phyloP scores from a whole-genome alignment of 768 basidiomycete genomes.

The Tylopilus rubrobrunneus region DNA sequence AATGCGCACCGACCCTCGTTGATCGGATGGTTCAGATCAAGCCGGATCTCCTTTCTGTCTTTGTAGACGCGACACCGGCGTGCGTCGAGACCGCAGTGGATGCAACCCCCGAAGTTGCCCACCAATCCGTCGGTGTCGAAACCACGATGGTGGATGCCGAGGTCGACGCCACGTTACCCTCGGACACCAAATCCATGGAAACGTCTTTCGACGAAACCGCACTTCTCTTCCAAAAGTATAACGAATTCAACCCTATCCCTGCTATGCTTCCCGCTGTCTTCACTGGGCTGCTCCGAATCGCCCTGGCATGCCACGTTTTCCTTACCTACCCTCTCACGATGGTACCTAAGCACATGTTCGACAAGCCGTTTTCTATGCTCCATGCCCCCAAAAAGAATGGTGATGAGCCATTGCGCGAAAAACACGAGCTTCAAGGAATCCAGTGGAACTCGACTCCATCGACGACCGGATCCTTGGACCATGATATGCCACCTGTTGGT shows the following conservation, averaged over 20 bases:
- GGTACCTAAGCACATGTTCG: conserved; percentile 41
- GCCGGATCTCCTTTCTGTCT: conserved; percentile 37
- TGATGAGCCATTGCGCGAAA: conserved; percentile 27
- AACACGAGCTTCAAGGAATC: conserved; percentile 26
- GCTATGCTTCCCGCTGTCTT: conserved; percentile 27
- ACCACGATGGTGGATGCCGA: conserved; percentile 27
- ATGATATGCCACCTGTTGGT: conserved; percentile 45
- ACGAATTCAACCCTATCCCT: conserved; percentile 31
- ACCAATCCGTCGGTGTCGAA: conserved; percentile 31
- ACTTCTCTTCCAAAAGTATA: conserved; percentile 20
- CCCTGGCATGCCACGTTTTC: conserved; percentile 46
- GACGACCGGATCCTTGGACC: conserved; percentile 26
- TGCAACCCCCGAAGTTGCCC: conserved; percentile 34
- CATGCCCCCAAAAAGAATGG: conserved; percentile 29
- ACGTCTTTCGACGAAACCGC: conserved; percentile 22
- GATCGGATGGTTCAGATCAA: conserved; percentile 38
- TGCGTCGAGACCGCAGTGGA: conserved; percentile 45
- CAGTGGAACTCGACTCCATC: conserved; percentile 25
- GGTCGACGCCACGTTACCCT: conserved; percentile 30
- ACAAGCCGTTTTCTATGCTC: conserved; percentile 34
- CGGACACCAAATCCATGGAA: conserved; percentile 19
- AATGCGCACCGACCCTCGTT: conserved; percentile 35
- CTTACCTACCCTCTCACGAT: conserved; percentile 45
- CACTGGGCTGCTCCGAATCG: conserved; percentile 33
- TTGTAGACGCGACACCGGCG: conserved; percentile 52